Evolutionary conservation across 2,329 filamentous ascomycete species (phyloP).

Genomic region (Colletotrichum abscissum): DNA sequence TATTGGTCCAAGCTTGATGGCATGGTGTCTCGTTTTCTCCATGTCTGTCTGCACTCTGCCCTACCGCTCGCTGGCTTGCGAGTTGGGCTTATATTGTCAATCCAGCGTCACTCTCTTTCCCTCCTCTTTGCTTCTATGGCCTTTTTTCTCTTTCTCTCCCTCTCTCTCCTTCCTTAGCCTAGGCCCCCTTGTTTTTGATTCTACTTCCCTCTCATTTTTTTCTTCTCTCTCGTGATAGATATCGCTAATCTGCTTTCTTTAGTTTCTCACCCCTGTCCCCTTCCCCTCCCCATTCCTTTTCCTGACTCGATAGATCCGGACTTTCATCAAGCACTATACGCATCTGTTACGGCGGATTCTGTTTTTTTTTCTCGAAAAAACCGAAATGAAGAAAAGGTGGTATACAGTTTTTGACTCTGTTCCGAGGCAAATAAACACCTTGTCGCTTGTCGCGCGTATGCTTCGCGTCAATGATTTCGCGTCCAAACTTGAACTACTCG

Average conservation of each 20-base stretch:
- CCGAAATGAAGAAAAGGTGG: not conserved
- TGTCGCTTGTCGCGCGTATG: conserved; percentile 3
- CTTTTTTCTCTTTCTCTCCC: not conserved
- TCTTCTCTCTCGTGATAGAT: not conserved
- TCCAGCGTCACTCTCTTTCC: not conserved
- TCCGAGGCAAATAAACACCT: not conserved
- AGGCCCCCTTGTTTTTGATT: not conserved
- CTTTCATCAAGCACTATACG: not conserved
- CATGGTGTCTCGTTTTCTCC: conserved; percentile 3
- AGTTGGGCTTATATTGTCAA: conserved; percentile 7
- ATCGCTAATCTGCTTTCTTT: not conserved
- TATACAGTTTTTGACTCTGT: not conserved
- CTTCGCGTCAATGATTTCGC: conserved; percentile 19
- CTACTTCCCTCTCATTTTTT: not conserved
- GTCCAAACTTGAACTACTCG: not conserved
- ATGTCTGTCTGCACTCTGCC: conserved; percentile 25
- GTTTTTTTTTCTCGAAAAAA: not conserved
- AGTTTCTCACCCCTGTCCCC: not conserved
- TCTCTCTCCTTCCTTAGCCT: no score
- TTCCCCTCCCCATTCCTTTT: not conserved
- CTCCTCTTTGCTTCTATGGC: not conserved
- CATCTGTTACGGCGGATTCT: not conserved
- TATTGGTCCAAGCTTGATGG: not conserved
- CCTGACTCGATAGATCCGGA: not conserved
- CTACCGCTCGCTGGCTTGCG: conserved; percentile 4